Percentiles rank a stretch among this genome's conserved stretches.
These are phyloP conservation scores for Phialemoniopsis sp. DNA, from an alignment of 2,329 filamentous ascomycete genomes.

Conservation along the genomic window DNA sequence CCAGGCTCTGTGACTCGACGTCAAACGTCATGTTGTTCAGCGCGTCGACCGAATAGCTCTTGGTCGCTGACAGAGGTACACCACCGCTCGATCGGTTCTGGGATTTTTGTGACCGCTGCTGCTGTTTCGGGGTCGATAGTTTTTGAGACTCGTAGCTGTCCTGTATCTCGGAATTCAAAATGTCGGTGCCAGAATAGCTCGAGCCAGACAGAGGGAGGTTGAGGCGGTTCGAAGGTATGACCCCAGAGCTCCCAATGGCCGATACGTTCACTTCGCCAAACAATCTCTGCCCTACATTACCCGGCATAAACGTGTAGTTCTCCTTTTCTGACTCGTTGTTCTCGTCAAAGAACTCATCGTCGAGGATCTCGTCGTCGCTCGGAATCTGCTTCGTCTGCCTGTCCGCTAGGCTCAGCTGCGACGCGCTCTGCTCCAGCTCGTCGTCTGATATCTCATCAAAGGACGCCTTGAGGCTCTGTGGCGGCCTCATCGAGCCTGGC, in stretches of 20 bases:
- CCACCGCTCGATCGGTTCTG: conserved; percentile 12
- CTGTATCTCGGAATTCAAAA: conserved; percentile 34
- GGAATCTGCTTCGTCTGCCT: conserved; percentile 17
- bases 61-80: conserved; percentile 16
- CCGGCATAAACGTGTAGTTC: conserved; percentile 64
- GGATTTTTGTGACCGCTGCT: conserved; percentile 11
- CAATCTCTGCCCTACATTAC: conserved; percentile 31
- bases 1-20: conserved; percentile 52
- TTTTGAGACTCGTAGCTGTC: conserved; percentile 45
- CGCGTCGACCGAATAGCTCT: conserved; percentile 40
- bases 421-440: conserved; percentile 53
- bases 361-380: conserved; percentile 21
- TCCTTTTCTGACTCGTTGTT: conserved; percentile 72
- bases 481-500: conserved; percentile 9
- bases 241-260: conserved; percentile 49
- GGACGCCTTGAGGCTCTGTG: conserved; percentile 33
- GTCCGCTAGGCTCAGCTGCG: conserved; percentile 60
- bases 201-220: conserved; percentile 36
- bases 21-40: conserved; percentile 47
- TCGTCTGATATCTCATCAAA: conserved; percentile 61
- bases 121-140: conserved; percentile 24
- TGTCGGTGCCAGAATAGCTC: conserved; percentile 27
- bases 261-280: conserved; percentile 54
- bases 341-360: conserved; percentile 21
- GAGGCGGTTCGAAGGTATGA: conserved; percentile 40